Percentiles rank a stretch among this genome's conserved stretches.
phyloP scores from a whole-genome alignment of 495 filamentous ascomycete species.

The Penicillium bovifimosum region DNA sequence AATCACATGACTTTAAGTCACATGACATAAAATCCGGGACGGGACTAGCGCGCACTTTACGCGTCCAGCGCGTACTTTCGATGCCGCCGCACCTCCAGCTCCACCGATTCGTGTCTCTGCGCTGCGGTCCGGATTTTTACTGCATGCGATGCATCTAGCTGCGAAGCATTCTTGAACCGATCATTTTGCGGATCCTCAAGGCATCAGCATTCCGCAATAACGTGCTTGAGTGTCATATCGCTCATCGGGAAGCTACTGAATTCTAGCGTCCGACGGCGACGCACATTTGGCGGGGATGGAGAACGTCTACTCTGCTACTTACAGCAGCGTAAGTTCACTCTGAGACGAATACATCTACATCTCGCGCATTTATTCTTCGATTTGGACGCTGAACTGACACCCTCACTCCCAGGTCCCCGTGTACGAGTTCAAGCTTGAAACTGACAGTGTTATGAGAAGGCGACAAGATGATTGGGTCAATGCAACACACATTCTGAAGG shows the following conservation, averaged over 20 bases:
- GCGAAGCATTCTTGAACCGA: conserved; percentile 10
- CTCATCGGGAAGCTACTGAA: conserved; percentile 21
- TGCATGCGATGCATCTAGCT: conserved; percentile 16
- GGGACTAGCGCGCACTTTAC: conserved; percentile 32
- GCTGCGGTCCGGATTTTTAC: conserved; percentile 4
- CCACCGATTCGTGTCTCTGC: conserved; percentile 20
- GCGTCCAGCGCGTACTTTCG: conserved; percentile 20
- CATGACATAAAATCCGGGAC: conserved; percentile 13
- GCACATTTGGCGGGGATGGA: conserved; percentile 36
- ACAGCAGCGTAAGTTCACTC: conserved; percentile 71
- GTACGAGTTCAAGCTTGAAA: conserved; percentile 76
- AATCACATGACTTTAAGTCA: conserved; percentile 27
- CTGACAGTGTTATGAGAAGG: conserved; percentile 84
- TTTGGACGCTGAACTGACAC: not conserved
- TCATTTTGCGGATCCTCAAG: conserved; percentile 11
- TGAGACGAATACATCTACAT: not conserved
- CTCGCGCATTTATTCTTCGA: not conserved
- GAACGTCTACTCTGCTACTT: conserved; percentile 80
- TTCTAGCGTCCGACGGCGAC: conserved; percentile 19
- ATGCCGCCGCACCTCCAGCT: conserved; percentile 18
- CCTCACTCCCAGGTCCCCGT: conserved; percentile 66
- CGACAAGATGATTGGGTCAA: conserved; percentile 88
- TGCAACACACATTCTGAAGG: conserved; percentile 93
- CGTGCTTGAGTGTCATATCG: conserved; percentile 9
- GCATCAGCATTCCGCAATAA: conserved; percentile 8